Conservation (phyloP, 2,329 filamentous ascomycete genomes). For the Fusarium sp. region DNA sequence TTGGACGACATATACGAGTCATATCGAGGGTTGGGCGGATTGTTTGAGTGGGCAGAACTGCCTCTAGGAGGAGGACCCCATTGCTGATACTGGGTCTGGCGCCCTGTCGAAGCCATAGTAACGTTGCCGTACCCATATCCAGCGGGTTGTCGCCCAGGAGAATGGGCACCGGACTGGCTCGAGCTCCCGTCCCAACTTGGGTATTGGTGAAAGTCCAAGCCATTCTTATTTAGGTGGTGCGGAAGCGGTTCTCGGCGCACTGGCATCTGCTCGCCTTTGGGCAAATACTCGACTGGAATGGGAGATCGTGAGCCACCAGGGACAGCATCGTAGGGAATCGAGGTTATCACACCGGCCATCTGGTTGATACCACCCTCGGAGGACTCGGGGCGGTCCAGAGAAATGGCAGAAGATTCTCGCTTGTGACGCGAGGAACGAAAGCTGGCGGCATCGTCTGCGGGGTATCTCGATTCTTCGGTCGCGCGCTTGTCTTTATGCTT, state of each 20-base stretch:
- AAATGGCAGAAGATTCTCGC: constrained; percentile 79
- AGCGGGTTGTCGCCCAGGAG: constrained; percentile 73
- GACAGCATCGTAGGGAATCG: constrained; percentile 87
- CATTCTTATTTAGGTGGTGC: constrained; percentile 85
- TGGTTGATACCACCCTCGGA: constrained; percentile 78
- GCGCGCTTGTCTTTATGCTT: constrained; percentile 82
- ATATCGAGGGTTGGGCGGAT: constrained; percentile 70
- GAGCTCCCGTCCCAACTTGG: constrained; percentile 76
- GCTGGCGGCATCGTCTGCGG: constrained; percentile 73
- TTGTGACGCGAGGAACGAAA: constrained; percentile 81
- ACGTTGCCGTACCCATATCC: constrained; percentile 67
- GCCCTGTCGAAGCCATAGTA: constrained; percentile 79
- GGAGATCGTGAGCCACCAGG: constrained; percentile 77
- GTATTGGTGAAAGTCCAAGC: constrained; percentile 90
- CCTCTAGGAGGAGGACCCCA: constrained; percentile 71
- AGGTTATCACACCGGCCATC: constrained; percentile 86
- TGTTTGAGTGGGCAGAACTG: constrained; percentile 68
- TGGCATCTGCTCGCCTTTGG: constrained; percentile 74
- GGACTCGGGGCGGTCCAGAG: constrained; percentile 76
- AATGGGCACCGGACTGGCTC: constrained; percentile 66
- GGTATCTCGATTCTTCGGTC: constrained; percentile 70
- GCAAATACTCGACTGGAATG: constrained; percentile 80
- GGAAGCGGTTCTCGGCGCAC: constrained; percentile 81
- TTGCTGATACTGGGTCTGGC: constrained; percentile 82
- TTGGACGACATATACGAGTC: constrained; percentile 74